phyloP scores from a whole-genome alignment of 768 basidiomycete species.

The Boletus speciosus region DNA sequence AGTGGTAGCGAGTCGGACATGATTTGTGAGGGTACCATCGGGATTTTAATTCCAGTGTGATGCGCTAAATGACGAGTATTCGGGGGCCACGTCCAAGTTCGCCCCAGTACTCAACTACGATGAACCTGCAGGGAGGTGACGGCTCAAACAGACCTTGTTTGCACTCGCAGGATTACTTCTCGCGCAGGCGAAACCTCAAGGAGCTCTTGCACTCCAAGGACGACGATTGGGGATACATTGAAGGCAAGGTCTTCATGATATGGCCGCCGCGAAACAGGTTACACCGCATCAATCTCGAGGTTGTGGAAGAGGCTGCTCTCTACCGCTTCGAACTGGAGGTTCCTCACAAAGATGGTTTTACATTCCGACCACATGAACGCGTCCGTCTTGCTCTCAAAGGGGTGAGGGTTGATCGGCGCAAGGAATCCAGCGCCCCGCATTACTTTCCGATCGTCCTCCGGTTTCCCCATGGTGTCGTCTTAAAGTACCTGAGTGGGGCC shows the following conservation, averaged over 20 bases:
- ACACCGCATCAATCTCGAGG: conserved; percentile 32
- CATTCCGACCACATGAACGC: conserved; percentile 40
- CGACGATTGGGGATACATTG: conserved; percentile 38
- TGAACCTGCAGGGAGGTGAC: conserved; percentile 1
- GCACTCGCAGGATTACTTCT: conserved; percentile 15
- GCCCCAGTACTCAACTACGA: background rate
- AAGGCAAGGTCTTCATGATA: conserved; percentile 43
- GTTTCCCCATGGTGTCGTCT: conserved; percentile 41
- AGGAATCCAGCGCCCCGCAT: conserved; percentile 26
- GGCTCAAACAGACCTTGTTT: background rate
- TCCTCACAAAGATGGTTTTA: conserved; percentile 32
- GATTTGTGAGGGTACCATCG: conserved; percentile 6
- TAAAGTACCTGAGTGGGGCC: conserved; percentile 36
- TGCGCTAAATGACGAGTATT: background rate
- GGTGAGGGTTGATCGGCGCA: conserved; percentile 31
- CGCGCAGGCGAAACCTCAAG: conserved; percentile 27
- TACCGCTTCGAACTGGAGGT: conserved; percentile 41
- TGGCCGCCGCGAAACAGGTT: conserved; percentile 35
- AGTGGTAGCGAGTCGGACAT: conserved; percentile 30
- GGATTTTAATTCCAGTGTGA: background rate
- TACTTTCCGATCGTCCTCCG: conserved; percentile 40
- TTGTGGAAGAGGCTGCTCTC: conserved; percentile 6
- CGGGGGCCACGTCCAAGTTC: background rate
- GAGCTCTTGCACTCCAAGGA: conserved; percentile 32
- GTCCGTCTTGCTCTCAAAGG: conserved; percentile 50